Evolutionary conservation across 2,329 filamentous ascomycete species (phyloP).

Genomic region (Nothomitra cinnamomea): DNA sequence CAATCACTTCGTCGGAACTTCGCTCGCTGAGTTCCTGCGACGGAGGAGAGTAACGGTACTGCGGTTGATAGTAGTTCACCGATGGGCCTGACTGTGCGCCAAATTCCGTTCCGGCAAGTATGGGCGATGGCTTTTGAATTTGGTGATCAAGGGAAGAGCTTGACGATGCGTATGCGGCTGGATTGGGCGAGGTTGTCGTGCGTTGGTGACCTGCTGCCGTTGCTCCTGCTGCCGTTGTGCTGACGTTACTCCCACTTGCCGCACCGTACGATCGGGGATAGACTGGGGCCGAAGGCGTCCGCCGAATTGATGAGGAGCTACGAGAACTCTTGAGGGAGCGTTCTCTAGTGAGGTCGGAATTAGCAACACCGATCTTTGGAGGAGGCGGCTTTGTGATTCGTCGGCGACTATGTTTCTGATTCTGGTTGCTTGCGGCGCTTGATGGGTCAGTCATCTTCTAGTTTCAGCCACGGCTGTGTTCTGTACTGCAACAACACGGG

Average conservation of each 20-base stretch:
- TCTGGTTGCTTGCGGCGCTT: not conserved
- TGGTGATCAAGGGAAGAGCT: slow-evolving; percentile 29
- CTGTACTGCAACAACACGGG: no score
- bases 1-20: slow-evolving; percentile 1
- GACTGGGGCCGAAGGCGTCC: slow-evolving; percentile 14
- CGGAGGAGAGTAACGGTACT: slow-evolving; percentile 1
- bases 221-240: not conserved
- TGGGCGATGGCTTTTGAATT: slow-evolving; percentile 13
- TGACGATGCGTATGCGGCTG: slow-evolving; percentile 26
- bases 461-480: slow-evolving; percentile 1
- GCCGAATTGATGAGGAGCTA: slow-evolving; percentile 33
- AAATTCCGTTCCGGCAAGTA: slow-evolving; percentile 2
- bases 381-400: slow-evolving; percentile 5
- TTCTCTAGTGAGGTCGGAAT: slow-evolving; percentile 3
- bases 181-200: slow-evolving; percentile 14
- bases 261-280: slow-evolving; percentile 13
- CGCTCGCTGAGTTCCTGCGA: not conserved
- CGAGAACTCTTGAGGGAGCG: slow-evolving; percentile 38
- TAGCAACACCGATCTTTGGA: not conserved
- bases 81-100: not conserved
- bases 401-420: slow-evolving; percentile 4
- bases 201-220: slow-evolving; percentile 9
- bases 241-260: slow-evolving; percentile 8
- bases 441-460: slow-evolving; percentile 3
- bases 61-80: not conserved